A percentile compares a stretch with the other conserved stretches of the same genome.
Conservation (phyloP, 1,284 basidiomycete species). For the Peniophora sp. region DNA sequence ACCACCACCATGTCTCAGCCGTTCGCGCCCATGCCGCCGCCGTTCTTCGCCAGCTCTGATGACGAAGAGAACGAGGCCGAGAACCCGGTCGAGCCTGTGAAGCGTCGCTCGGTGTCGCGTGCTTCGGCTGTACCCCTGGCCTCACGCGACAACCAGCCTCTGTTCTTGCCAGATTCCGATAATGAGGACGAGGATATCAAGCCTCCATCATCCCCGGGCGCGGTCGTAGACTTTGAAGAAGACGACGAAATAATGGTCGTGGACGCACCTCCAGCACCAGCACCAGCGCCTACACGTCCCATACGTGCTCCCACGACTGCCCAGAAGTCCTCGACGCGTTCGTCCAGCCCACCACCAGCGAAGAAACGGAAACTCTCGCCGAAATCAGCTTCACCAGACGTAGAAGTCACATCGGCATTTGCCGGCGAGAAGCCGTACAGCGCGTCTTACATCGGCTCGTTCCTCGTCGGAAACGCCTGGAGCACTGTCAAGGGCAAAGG, state of each 20-base stretch:
- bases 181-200: conserved; percentile 34
- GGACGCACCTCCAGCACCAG: conserved; percentile 9
- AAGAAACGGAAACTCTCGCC: neutral
- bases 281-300: conserved; percentile 18
- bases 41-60: conserved; percentile 8
- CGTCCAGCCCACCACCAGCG: conserved; percentile 21
- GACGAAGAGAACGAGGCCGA: conserved; percentile 5
- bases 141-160: neutral
- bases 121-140: no score
- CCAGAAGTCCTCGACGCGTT: conserved; percentile 29
- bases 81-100: no score
- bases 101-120: no score
- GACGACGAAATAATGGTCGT: conserved; percentile 10
- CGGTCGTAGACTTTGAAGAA: conserved; percentile 12
- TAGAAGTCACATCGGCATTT: no score
- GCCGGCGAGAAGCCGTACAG: conserved; percentile 6
- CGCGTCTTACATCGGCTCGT: conserved; percentile 52
- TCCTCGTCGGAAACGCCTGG: conserved; percentile 73
- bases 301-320: conserved; percentile 10
- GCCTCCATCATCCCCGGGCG: conserved; percentile 2
- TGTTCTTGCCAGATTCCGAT: conserved; percentile 34
- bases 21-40: neutral
- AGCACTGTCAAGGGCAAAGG: conserved; percentile 69
- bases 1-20: conserved; percentile 1
- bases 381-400: no score